A percentile compares a stretch with the other conserved stretches of the same genome.
These are phyloP conservation scores for Pythium phragmiticola DNA, from an alignment of 352 stramenopile species.

Conservation along the genomic window DNA sequence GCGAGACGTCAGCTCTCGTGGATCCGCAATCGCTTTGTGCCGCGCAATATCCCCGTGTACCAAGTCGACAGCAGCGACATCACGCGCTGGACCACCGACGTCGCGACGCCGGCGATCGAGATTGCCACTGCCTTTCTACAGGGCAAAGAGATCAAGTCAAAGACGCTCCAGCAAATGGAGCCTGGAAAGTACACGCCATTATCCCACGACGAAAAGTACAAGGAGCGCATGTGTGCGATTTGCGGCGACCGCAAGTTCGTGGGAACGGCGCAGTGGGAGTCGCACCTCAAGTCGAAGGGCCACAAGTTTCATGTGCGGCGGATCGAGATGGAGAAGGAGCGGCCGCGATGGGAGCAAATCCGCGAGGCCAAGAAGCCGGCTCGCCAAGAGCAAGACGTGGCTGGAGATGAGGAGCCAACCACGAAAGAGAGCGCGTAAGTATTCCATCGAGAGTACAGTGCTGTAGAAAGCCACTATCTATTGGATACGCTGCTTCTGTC, in stretches of 20 bases:
- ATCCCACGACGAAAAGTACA: slow-evolving; percentile 57
- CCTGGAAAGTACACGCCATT: slow-evolving; percentile 39
- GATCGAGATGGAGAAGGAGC: slow-evolving; percentile 49
- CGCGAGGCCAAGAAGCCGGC: slow-evolving; percentile 23
- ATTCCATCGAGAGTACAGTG: background rate
- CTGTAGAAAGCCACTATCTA: slow-evolving; percentile 3
- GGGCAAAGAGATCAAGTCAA: slow-evolving; percentile 27
- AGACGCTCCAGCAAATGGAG: slow-evolving; percentile 47
- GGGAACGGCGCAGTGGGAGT: slow-evolving; percentile 63
- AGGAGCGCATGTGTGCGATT: slow-evolving; percentile 54
- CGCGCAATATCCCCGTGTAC: slow-evolving; percentile 84
- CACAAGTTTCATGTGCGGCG: slow-evolving; percentile 83
- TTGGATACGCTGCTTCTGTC: slow-evolving; percentile 43
- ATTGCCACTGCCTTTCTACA: slow-evolving; percentile 59
- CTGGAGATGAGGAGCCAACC: background rate
- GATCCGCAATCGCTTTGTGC: slow-evolving; percentile 87
- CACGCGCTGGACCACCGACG: slow-evolving; percentile 47
- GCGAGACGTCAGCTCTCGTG: slow-evolving; percentile 83
- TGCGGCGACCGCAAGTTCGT: slow-evolving; percentile 69
- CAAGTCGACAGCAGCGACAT: slow-evolving; percentile 82
- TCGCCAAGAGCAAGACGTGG: background rate
- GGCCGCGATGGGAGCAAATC: slow-evolving; percentile 19
- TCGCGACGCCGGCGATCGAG: slow-evolving; percentile 55
- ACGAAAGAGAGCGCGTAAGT: background rate
- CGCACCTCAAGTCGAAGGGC: slow-evolving; percentile 76